A percentile compares a stretch with the other conserved stretches of the same genome.
These are phyloP conservation scores for Heteromeles arbutifolia DNA, from an alignment of 306 rosid genomes.

Conservation along the genomic window DNA sequence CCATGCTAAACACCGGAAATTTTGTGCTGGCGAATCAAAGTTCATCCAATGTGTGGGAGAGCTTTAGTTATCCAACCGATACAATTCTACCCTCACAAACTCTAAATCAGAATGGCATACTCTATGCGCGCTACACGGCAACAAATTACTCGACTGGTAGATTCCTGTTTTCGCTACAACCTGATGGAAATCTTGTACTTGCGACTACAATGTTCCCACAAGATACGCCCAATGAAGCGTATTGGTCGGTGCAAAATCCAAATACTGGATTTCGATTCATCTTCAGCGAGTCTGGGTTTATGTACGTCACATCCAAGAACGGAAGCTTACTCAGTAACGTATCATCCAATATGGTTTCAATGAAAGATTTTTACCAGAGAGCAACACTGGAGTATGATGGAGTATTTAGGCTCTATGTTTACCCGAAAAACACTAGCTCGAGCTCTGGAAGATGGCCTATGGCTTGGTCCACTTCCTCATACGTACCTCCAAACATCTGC, in stretches of 20 bases:
- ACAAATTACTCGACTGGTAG: slow-evolving; percentile 44
- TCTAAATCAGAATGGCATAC: not conserved
- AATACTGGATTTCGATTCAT: not conserved
- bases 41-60: slow-evolving; percentile 31
- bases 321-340: slow-evolving; percentile 8
- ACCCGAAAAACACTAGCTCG: slow-evolving; percentile 18
- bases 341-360: not conserved
- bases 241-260: not conserved
- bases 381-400: slow-evolving; percentile 57
- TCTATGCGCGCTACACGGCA: slow-evolving; percentile 27
- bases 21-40: slow-evolving; percentile 26
- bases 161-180: slow-evolving; percentile 25
- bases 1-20: slow-evolving; percentile 53
- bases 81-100: slow-evolving; percentile 50
- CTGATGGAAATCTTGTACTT: slow-evolving; percentile 15
- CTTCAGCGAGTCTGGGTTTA: slow-evolving; percentile 27
- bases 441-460: not conserved
- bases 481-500: slow-evolving; percentile 34
- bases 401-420: slow-evolving; percentile 41
- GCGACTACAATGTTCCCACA: slow-evolving; percentile 35
- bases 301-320: slow-evolving; percentile 8
- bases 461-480: slow-evolving; percentile 7
- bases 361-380: slow-evolving; percentile 28
- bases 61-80: slow-evolving; percentile 49
- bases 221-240: too few species aligned